Evolutionary conservation across 139 green algal species (phyloP).

Genomic region (Micractinium conductrix): DNA sequence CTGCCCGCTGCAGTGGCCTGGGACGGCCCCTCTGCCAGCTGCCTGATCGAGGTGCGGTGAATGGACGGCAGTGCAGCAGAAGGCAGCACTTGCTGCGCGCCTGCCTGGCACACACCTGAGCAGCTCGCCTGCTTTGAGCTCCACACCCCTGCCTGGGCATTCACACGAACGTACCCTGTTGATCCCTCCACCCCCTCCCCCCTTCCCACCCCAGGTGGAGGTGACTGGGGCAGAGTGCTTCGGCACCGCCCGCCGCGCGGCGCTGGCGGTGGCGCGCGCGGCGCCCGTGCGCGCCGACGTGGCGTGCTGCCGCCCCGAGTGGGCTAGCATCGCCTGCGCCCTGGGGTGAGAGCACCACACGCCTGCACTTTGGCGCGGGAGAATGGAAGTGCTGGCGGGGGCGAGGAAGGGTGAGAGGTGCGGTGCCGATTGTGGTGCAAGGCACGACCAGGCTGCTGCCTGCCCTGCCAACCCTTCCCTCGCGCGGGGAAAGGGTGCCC

Average conservation of each 20-base stretch:
- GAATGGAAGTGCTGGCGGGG: not conserved
- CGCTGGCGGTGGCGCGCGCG: not conserved
- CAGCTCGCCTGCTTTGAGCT: too few relatives aligned
- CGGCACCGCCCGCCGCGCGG: not conserved
- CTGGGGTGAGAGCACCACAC: not conserved
- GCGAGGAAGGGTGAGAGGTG: not conserved
- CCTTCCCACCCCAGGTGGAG: not conserved
- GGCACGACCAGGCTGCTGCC: too few relatives aligned
- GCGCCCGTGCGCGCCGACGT: not conserved
- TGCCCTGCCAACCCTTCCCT: too few relatives aligned
- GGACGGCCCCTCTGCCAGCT: not conserved
- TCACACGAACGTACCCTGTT: too few relatives aligned
- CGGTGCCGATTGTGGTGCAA: too few relatives aligned
- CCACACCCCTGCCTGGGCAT: too few relatives aligned
- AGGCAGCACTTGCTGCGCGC: too few relatives aligned
- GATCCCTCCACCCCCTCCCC: too few relatives aligned
- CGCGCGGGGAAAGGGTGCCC: too few relatives aligned
- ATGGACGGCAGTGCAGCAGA: too few relatives aligned
- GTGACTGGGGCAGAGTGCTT: not conserved
- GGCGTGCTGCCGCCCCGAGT: not conserved
- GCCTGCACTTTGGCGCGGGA: not conserved
- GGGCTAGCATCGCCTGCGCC: not conserved
- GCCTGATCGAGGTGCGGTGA: conserved; percentile 2
- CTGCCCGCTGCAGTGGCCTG: not conserved
- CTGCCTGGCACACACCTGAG: too few relatives aligned